A percentile compares a stretch with the other conserved stretches of the same genome.
Conservation (phyloP, 768 basidiomycete species). For the Kwoniella botswanensis region DNA sequence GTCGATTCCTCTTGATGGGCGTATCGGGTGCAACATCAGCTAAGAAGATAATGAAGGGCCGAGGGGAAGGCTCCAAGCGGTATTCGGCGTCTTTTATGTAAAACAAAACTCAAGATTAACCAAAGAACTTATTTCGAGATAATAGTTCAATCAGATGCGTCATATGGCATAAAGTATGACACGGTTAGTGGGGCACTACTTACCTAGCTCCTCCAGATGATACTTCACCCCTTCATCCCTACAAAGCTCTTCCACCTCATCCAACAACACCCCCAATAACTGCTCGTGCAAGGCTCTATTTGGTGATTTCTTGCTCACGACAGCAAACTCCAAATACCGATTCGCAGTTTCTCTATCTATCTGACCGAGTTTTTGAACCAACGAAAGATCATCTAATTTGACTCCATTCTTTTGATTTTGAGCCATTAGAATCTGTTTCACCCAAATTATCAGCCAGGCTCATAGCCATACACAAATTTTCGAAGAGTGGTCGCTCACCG, state of each 20-base stretch:
- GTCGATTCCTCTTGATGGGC: slow-evolving; percentile 70
- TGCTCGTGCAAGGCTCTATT: slow-evolving; percentile 70
- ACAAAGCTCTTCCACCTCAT: slow-evolving; percentile 37
- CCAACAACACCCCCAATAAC: slow-evolving; percentile 67
- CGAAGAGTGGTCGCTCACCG: slow-evolving; percentile 61
- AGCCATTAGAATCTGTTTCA: slow-evolving; percentile 67
- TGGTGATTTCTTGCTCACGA: slow-evolving; percentile 71
- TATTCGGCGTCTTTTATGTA: slow-evolving; percentile 44
- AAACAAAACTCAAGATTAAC: not conserved
- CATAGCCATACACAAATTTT: too few relatives aligned
- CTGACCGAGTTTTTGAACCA: slow-evolving; percentile 66
- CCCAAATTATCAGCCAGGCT: not conserved
- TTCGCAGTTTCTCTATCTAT: slow-evolving; percentile 69
- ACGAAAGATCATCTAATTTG: slow-evolving; percentile 67
- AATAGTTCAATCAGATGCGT: too few relatives aligned
- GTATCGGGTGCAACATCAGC: slow-evolving; percentile 82
- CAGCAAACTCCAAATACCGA: slow-evolving; percentile 79
- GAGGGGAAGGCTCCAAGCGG: slow-evolving; percentile 36
- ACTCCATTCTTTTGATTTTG: slow-evolving; percentile 66
- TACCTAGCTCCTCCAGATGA: slow-evolving; percentile 57
- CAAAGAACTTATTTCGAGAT: not conserved
- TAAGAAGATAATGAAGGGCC: slow-evolving; percentile 66
- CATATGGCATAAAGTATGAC: too few relatives aligned
- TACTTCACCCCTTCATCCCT: slow-evolving; percentile 63
- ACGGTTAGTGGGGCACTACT: slow-evolving; percentile 11